Conservation (phyloP, 495 filamentous ascomycete species). For the Xylaria nigripes region DNA sequence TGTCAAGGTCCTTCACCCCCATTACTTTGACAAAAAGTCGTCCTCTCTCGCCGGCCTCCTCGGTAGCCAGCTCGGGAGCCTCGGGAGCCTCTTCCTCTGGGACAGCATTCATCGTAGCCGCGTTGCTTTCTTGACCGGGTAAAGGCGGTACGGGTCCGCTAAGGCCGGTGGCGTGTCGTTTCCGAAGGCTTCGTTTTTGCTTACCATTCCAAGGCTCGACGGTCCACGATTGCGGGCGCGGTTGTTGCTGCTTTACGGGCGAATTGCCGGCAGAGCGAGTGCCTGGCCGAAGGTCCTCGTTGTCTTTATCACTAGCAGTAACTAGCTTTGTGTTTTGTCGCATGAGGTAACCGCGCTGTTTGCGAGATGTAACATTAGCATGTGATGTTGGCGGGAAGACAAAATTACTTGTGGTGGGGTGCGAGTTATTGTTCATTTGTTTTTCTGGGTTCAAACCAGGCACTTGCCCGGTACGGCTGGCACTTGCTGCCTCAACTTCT, state of each 20-base stretch:
- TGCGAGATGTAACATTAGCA: conserved; percentile 50
- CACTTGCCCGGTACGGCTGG: conserved; percentile 16
- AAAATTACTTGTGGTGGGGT: not conserved
- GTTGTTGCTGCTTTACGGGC: conserved; percentile 56
- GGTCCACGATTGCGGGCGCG: conserved; percentile 79
- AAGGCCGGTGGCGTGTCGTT: conserved; percentile 35
- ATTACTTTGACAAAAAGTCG: conserved; percentile 95
- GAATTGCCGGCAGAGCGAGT: conserved; percentile 60
- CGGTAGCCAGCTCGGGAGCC: conserved; percentile 43
- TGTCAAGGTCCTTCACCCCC: conserved; percentile 86
- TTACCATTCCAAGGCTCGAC: conserved; percentile 92
- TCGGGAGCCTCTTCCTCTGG: conserved; percentile 48
- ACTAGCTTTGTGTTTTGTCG: conserved; percentile 96
- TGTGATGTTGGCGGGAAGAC: conserved; percentile 4
- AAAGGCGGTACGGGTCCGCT: conserved; percentile 67
- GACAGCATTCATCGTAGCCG: conserved; percentile 49
- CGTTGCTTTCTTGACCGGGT: conserved; percentile 80
- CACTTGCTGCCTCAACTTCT: conserved; percentile 6
- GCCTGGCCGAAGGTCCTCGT: conserved; percentile 41
- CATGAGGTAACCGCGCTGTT: conserved; percentile 97
- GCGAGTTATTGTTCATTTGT: not conserved
- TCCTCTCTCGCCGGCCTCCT: conserved; percentile 83
- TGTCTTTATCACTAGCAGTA: conserved; percentile 66
- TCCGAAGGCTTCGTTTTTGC: conserved; percentile 59
- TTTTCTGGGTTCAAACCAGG: conserved; percentile 7